Percentiles rank a stretch among this genome's conserved stretches.
Evolutionary conservation across 2,329 filamentous ascomycete genomes (phyloP).

Genomic region (Clonostachys solani): DNA sequence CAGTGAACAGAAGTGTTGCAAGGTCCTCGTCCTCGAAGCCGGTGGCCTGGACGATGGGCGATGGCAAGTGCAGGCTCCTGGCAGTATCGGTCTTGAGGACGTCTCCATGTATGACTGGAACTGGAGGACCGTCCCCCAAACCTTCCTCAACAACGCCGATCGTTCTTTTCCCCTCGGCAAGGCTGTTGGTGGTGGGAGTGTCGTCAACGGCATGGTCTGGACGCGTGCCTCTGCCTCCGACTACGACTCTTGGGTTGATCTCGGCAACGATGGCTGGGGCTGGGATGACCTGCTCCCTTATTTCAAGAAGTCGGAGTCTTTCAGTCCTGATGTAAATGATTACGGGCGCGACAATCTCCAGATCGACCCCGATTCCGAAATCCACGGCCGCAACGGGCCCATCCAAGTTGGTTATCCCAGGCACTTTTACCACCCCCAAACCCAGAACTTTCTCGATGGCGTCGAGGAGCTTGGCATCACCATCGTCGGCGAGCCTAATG

Average conservation of each 20-base stretch:
- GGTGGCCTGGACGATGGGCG: slow-evolving; percentile 16
- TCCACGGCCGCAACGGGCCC: slow-evolving; percentile 31
- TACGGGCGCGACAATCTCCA: slow-evolving; percentile 11
- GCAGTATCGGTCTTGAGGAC: slow-evolving; percentile 14
- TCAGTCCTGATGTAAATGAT: slow-evolving; percentile 5
- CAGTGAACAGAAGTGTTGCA: slow-evolving; percentile 9
- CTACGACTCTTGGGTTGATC: slow-evolving; percentile 35
- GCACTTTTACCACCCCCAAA: slow-evolving; percentile 23
- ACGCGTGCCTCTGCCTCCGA: slow-evolving; percentile 36
- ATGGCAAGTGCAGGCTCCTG: slow-evolving; percentile 5
- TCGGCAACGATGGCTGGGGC: slow-evolving; percentile 34
- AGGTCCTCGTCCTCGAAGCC: slow-evolving; percentile 31
- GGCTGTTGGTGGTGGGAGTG: slow-evolving; percentile 31
- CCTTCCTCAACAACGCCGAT: slow-evolving; percentile 12
- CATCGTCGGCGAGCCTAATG: slow-evolving; percentile 27
- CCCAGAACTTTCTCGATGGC: slow-evolving; percentile 18
- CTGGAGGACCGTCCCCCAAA: slow-evolving; percentile 23
- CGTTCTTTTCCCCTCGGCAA: slow-evolving; percentile 24
- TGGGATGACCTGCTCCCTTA: slow-evolving; percentile 40
- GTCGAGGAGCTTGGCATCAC: slow-evolving; percentile 16
- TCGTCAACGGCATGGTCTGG: slow-evolving; percentile 35
- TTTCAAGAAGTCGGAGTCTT: slow-evolving; percentile 29
- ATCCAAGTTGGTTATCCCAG: slow-evolving; percentile 21
- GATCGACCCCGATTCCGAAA: slow-evolving; percentile 17
- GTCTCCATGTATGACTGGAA: slow-evolving; percentile 25